Evolutionary conservation across 177 flowering plant genomes (phyloP).

Genomic region (Vitis hybrid): DNA sequence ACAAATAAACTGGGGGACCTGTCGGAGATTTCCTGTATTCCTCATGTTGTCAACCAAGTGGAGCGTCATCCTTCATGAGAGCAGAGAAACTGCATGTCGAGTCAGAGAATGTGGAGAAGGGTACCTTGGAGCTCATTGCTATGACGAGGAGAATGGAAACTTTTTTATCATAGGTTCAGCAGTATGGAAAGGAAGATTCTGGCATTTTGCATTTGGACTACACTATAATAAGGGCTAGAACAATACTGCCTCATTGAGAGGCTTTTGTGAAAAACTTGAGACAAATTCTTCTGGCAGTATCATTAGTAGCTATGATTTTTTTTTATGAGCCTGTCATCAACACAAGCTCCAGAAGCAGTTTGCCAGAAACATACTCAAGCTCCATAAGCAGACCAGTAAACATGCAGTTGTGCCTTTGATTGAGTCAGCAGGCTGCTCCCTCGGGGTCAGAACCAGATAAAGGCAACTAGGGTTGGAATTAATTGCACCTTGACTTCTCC

Average conservation of each 20-base stretch:
- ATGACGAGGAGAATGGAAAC: constrained; percentile 23
- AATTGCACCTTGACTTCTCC: no score
- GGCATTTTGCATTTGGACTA: constrained; percentile 19
- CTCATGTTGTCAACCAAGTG: no score
- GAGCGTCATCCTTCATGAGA: no score
- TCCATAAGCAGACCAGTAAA: no score
- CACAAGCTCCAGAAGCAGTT: constrained; percentile 18
- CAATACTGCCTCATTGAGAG: constrained; percentile 32
- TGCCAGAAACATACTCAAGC: constrained; percentile 9
- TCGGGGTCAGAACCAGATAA: no score
- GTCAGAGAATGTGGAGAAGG: no score
- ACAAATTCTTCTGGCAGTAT: constrained; percentile 16
- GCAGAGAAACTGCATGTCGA: no score
- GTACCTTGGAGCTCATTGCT: constrained; percentile 21
- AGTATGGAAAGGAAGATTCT: constrained; percentile 15
- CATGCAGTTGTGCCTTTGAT: no score
- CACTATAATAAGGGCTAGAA: constrained; percentile 20
- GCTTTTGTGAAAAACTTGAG: constrained; percentile 26
- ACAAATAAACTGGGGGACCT: no score
- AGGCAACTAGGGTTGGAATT: no score
- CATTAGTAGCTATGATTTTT: constrained; percentile 24
- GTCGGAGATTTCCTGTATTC: no score
- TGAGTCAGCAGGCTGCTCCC: no score
- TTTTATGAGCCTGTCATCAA: constrained; percentile 18
- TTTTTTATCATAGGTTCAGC: constrained; percentile 27